Evolutionary conservation across 2,329 filamentous ascomycete species (phyloP).

Genomic region (Polytolypa hystricis): DNA sequence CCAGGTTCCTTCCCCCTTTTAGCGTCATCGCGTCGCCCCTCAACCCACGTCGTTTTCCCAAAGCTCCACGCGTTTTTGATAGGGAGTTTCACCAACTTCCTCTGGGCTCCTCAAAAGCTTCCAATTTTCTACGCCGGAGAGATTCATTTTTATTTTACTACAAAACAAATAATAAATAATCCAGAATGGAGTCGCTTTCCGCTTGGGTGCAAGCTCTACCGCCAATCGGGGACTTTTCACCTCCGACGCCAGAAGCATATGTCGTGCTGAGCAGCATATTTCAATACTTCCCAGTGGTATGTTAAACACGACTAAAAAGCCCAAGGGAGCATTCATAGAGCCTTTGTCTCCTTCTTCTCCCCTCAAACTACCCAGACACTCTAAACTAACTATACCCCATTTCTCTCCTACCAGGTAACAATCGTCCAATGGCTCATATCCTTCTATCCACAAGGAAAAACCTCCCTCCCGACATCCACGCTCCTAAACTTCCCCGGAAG

Average conservation of each 20-base stretch:
- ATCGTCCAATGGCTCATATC: slow-evolving; percentile 62
- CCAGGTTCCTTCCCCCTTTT: too few relatives aligned
- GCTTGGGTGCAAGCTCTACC: slow-evolving; percentile 17
- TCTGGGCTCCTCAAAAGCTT: too few relatives aligned
- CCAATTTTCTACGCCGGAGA: too few relatives aligned
- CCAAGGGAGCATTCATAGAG: slow-evolving; percentile 5
- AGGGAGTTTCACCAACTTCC: too few relatives aligned
- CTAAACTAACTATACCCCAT: neutral
- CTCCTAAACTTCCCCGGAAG: slow-evolving; percentile 79
- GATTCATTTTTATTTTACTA: too few relatives aligned
- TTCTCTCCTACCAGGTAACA: slow-evolving; percentile 47
- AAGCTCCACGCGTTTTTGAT: too few relatives aligned
- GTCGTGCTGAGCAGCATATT: slow-evolving; percentile 25
- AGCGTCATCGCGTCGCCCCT: too few relatives aligned
- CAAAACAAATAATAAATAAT: too few relatives aligned
- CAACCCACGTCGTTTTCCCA: too few relatives aligned
- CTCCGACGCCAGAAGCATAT: slow-evolving; percentile 29
- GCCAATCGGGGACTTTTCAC: slow-evolving; percentile 22
- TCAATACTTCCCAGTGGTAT: slow-evolving; percentile 34
- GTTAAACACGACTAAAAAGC: slow-evolving; percentile 8
- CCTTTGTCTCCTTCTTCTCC: too few relatives aligned
- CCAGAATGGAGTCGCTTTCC: slow-evolving; percentile 13
- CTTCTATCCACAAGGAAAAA: slow-evolving; percentile 90
- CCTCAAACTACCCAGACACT: neutral
- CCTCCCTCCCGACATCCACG: slow-evolving; percentile 55